Base-by-base conservation (phyloP, 2,329 filamentous ascomycete species). In the Fusarium chlamydosporum region DNA sequence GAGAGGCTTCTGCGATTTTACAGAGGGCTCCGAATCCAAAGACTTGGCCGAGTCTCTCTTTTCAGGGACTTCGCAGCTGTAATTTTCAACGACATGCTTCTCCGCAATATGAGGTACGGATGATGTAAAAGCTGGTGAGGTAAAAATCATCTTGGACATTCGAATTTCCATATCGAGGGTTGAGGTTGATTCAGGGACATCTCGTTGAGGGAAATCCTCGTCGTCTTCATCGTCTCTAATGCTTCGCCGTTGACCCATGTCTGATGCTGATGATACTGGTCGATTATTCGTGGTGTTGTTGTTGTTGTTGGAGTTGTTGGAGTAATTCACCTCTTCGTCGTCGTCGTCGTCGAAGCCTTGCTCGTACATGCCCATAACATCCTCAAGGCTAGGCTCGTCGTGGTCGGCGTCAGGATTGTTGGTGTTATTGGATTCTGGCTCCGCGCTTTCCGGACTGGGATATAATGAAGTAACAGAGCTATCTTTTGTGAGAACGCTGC, bases 401-500 rank as follows among this genome's bases (percentile, higher is more conserved):
- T 86, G 83, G 16, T 81, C 78, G 38, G 54, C 75, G 41, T 73
- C 71, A 63, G 67, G 41, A 31, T 68, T 60, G 59, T 67, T 56
- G n/a, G 69, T 42, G 27, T 50, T 82, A 7, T 81, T 78, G 35
- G 76, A 79, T 67, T 82, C 78, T 40, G 74, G 47, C 69, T 74
- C 53, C 70, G 67, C 43, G 61, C 65, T 58, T 58, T 71, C 72
- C 29, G 54, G 63, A 26, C 61, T 29, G 27, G 60, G 59, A 29
- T 83, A 82, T 78, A 84, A 85, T 65, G 83, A 96, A 80, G 81
- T 91, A 54, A 90, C 84, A 3, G 92, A 94, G 81, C 92, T 96
- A 63, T 89, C 88, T 72, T 92, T 93, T 5, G 93, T 96, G 68
- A 91, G 78, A 50, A 96, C 85, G 75, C 94, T 97, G 77, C 92